Base-by-base conservation (phyloP, 2,329 filamentous ascomycete species). In the Neonectria neomacrospora region DNA sequence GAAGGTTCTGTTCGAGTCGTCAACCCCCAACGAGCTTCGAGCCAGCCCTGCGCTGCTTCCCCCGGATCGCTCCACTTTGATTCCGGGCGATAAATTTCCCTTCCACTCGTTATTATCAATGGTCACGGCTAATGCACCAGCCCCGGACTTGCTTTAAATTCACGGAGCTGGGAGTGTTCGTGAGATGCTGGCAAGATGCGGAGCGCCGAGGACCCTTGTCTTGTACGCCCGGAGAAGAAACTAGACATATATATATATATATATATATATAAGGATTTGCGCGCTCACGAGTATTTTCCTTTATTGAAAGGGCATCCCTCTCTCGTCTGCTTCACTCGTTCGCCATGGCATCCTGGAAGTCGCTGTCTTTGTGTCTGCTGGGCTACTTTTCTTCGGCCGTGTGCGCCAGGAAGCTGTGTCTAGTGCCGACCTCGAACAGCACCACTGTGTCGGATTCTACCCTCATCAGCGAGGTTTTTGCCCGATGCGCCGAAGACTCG, bases 61-160 rank as follows among this genome's bases (percentile, higher is more conserved):
- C 59, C 59, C 54, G 47, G 54, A 53, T 62, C 59, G 11, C 20
- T 58, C 54, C 54, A 52, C 54, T 28, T 44, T 42, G 48, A 58
- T 62, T 57, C 47, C 59, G 54, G 54, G 28, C 26, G 14, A 12
- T 54, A 57, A 57, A 53, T 62, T 58, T 48, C 30, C 59, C 59
- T 32, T 23, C 58, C 53, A 61, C 39, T 58, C 20, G 18, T 30
- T 22, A 9, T 20, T 16, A 7, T n/a, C 18, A 10, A 32, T 20
- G 20, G 14, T 1, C 28, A n/a, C 32, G 12, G n/a, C 18, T 3
- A 20, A 47, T 34, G 28, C 53, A n/a, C 23, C 39, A 30, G 45
- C 48, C 58, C 47, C 58, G 45, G 30, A 32, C 28, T 23, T 44
- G 37, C 6, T 50, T 47, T 32, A 20, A 26, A 39, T 34, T 28